Conservation (phyloP, 768 basidiomycete species). For the Macrolepiota fuliginosa region DNA sequence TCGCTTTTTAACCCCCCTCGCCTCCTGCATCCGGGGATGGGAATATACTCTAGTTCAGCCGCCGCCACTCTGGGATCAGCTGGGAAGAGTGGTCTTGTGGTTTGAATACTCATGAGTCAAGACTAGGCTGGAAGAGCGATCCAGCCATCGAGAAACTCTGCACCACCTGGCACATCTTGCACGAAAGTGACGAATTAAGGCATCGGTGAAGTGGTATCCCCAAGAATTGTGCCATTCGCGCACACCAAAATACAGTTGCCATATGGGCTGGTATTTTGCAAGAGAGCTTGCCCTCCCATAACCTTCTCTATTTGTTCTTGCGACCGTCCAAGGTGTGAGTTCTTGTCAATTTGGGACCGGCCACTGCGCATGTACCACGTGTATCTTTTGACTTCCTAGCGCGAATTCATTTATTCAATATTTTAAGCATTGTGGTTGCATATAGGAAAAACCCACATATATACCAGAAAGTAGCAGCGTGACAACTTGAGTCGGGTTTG, state of each 20-base stretch:
- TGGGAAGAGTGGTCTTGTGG: conserved; percentile 7
- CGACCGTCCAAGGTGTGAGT: neutral
- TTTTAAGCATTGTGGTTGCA: neutral
- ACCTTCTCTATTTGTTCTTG: neutral
- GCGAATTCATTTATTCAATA: neutral
- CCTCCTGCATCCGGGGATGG: neutral
- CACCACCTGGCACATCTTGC: neutral
- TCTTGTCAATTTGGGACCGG: neutral
- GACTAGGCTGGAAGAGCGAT: neutral
- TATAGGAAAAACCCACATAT: neutral
- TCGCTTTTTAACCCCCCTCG: neutral
- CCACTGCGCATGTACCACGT: neutral
- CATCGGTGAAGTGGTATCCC: neutral
- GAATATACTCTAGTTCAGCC: neutral
- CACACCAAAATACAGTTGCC: neutral
- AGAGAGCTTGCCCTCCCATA: neutral
- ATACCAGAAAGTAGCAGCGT: neutral
- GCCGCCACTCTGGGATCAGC: conserved; percentile 3
- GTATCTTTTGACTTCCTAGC: neutral
- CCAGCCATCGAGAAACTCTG: neutral
- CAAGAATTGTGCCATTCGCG: neutral
- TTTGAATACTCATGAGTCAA: neutral
- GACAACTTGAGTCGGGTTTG: neutral
- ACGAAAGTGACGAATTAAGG: conserved; percentile 2
- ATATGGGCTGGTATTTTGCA: neutral